Evolutionary conservation across 768 basidiomycete species (phyloP), one percentile per base, ranked within the genome.

Genomic region (Leucocoprinus leucothites): DNA sequence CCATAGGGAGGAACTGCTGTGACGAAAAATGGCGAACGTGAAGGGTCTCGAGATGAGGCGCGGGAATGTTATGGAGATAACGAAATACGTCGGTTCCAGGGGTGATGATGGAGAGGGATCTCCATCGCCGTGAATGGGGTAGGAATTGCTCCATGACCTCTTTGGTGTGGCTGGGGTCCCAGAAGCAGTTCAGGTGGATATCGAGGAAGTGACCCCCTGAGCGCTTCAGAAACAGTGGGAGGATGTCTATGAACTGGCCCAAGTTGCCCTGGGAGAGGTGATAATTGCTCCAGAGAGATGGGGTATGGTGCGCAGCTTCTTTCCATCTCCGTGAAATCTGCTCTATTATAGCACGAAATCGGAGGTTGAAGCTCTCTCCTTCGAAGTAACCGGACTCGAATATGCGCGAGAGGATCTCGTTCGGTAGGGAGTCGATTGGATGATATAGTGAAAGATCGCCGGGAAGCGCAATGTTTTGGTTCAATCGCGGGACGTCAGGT

Each of bases 261-360:
- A 67, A 36, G 40, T 68, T 66, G 21, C 60, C 53, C 35, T 59
- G 66, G 13, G 69, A 66, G 8, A 71, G 41, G 18, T 63, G 53
- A 36, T 69, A 60, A 18, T 66, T 57, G 48, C 69, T 69, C 71
- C 71, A 72, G 28, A 72, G 46, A 11, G 69, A 67, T 19, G 69
- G 67, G 1, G 69, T 70, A 25, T 61, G 58, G 3, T 69, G 49
- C 3, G 65, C 51, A 8, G 67, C 51, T 22, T 62, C 41, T 1
- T 64, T 64, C 50, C 67, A 63, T 44, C 60, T 63, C 11, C 56
- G 57, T 4, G 68, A 70, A 11, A 65, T 61, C 31, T 65, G 57
- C 11, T 47, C 51, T 13, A 61, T 49, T 14, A 53, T 41, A 1
- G 21, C 31, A 8, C 57, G 48, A 18, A 61, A 52, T 31, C 41